Base-by-base conservation (phyloP, 441 rosid species). In the Gossypium lobatum region DNA sequence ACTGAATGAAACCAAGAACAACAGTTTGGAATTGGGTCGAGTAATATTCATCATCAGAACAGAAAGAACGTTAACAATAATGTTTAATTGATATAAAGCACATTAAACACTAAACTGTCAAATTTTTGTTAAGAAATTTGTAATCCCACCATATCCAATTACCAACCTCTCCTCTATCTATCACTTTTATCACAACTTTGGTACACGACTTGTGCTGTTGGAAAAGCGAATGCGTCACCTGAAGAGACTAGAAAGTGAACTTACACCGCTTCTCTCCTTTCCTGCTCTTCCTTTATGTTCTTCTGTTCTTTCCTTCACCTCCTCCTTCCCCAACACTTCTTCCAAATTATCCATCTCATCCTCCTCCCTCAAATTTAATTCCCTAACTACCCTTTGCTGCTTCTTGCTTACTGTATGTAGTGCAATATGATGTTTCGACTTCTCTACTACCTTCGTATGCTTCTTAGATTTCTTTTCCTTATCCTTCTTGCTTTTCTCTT, bases 181-280 rank as follows among this genome's bases (percentile, higher is more conserved):
- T 11, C 31, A 52, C 58, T 54, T 37, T n/a, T 53, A 58, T 23
- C 39, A 9, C 57, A 26, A 23, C 73, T 69, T 64, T 25, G 62
- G 17, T 18, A 11, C 46, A 61, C 3, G 16, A 55, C 65, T 61
- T n/a, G 42, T 28, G 64, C 45, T n/a, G 71, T 23, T 46, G 13
- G 8, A 6, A 67, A 45, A 45, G 3, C 10, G 59, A 54, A 2
- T 53, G 9, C 13, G 11, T 74, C 73, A 55, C 75, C 16, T 77
- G 83, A 87, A 84, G 64, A 87, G 71, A 45, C 75, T 71, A 45
- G 82, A 82, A 31, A 82, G 79, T 17, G 31, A 77, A 13, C 67
- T 46, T 60, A 0, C 4, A 39, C 63, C 53, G 21, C 13, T 57
- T 23, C 75, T 70, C 53, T 37, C 48, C 73, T 77, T 59, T 26